Percentiles rank a stretch among this genome's conserved stretches.
These are phyloP conservation scores for Trypanosoma conorhini DNA, from an alignment of 208 protist genomes.

Conservation along the genomic window DNA sequence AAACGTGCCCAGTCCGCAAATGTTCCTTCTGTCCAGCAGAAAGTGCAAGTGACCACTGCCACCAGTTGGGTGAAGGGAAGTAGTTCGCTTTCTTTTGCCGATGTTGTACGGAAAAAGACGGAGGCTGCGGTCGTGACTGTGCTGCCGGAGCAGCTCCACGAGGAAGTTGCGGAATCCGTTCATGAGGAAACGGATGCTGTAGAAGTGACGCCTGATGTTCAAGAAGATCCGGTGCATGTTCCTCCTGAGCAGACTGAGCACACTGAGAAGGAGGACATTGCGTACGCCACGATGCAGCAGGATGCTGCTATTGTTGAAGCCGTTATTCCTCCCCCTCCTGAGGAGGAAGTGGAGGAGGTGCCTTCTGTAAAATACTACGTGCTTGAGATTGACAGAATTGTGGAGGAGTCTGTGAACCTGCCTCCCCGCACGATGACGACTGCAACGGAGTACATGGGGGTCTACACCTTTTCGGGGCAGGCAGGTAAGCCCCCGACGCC, in stretches of 20 bases:
- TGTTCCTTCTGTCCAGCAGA: constrained; percentile 49
- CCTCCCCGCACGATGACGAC: constrained; percentile 37
- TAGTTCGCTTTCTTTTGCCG: constrained; percentile 60
- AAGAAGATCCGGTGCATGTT: constrained; percentile 18
- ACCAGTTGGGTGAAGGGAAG: constrained; percentile 54
- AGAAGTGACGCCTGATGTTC: constrained; percentile 15
- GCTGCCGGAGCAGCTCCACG: neutral
- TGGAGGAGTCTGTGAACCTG: constrained; percentile 40
- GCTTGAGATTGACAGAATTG: constrained; percentile 64
- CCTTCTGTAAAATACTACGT: constrained; percentile 51
- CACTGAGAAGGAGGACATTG: constrained; percentile 20
- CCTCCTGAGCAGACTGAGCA: neutral
- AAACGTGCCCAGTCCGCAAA: constrained; percentile 17
- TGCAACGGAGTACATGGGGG: constrained; percentile 24
- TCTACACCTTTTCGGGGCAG: constrained; percentile 57
- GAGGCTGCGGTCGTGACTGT: constrained; percentile 10
- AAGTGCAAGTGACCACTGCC: constrained; percentile 31
- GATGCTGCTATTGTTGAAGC: constrained; percentile 29
- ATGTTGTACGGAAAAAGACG: constrained; percentile 49
- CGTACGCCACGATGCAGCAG: constrained; percentile 34
- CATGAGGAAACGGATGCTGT: constrained; percentile 26
- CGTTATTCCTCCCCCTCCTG: constrained; percentile 12
- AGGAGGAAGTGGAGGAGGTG: constrained; percentile 30
- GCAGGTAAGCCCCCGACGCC: constrained; percentile 47
- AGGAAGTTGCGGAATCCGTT: constrained; percentile 2